These are phyloP conservation scores for Candida anutae DNA, from an alignment of 1,139 yeast species.

Conservation along the genomic window DNA sequence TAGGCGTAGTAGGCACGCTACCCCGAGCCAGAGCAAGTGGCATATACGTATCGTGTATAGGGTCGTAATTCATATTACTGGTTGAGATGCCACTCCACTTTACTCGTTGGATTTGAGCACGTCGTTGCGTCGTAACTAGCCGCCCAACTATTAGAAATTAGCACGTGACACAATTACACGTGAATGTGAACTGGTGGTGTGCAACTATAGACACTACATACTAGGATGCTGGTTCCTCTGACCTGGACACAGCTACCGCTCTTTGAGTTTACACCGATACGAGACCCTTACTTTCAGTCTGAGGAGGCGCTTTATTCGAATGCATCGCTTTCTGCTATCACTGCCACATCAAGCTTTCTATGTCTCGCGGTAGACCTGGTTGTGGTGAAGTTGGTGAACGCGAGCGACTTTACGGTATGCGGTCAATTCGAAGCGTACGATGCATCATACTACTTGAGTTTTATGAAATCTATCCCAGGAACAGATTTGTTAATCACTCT, in stretches of 20 bases:
- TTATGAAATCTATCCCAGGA: constrained; percentile 39
- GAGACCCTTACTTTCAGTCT: constrained; percentile 71
- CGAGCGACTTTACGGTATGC: constrained; percentile 36
- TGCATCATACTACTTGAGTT: constrained; percentile 54
- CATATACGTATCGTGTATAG: constrained; percentile 13
- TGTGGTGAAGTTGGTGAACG: constrained; percentile 48
- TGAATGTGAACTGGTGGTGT: too few species aligned
- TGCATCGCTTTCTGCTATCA: constrained; percentile 55
- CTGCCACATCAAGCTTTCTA: constrained; percentile 46
- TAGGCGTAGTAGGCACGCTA: background rate
- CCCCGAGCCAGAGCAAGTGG: constrained; percentile 3
- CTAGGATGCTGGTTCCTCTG: constrained; percentile 30
- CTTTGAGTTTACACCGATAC: constrained; percentile 74
- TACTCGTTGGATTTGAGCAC: too few species aligned
- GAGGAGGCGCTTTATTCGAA: constrained; percentile 71
- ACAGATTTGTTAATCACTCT: constrained; percentile 55
- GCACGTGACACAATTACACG: too few species aligned
- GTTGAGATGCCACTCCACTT: too few species aligned
- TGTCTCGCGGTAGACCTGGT: constrained; percentile 53
- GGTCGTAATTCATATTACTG: constrained; percentile 17
- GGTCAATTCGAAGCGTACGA: constrained; percentile 58
- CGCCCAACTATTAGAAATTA: too few species aligned
- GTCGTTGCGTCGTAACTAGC: too few species aligned
- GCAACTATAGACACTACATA: too few species aligned
- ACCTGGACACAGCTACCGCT: constrained; percentile 87